Base-by-base conservation (phyloP, 306 rosid genomes). In the Macrotyloma uniflorum region DNA sequence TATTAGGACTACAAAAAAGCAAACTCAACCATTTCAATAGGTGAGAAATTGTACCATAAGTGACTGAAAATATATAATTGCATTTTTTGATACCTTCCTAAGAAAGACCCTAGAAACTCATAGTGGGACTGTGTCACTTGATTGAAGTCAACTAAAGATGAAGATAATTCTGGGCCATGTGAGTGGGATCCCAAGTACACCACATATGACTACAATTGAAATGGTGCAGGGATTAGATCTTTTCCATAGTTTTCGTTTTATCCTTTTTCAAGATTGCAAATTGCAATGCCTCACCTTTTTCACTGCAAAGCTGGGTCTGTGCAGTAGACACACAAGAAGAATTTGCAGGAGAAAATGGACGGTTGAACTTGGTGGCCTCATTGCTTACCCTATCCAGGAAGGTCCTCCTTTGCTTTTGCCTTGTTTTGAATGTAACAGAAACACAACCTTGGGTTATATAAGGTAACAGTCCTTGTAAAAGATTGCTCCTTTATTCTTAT, bases 141-240 rank as follows among this genome's bases (percentile, higher is more conserved):
- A 28, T 86, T 63, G 16, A 75, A 83, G 49, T 90, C 87, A 83
- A 81, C 36, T 11, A 83, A 72, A 24, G 88, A 81, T 20, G 85
- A 74, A 24, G 88, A 81, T 20, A 80, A 64, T 72, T 85, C 77
- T 63, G 87, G 82, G 74, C 79, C 82, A 61, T 87, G 93, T 22
- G 96, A 85, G 63, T 94, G 98, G 12, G 90, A 79, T 85, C 98
- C 98, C 75, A 94, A 49, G 81, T 94, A 94, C 38, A 94, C 97
- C 2, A 92, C 90, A 86, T 94, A 94, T 12, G 98, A 88, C 98
- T 94, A 57, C 70, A 74, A 33, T 1, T 20, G 40, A 46, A 69
- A 78, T 23, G 33, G 47, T 33, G 20, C 10, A 16, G 0, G 47
- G 20, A 24, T 51, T 7, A 57, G 62, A 33, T 47, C 2, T 32